phyloP scores from a whole-genome alignment of 2,329 filamentous ascomycete genomes.

The Fusarium sacchari region DNA sequence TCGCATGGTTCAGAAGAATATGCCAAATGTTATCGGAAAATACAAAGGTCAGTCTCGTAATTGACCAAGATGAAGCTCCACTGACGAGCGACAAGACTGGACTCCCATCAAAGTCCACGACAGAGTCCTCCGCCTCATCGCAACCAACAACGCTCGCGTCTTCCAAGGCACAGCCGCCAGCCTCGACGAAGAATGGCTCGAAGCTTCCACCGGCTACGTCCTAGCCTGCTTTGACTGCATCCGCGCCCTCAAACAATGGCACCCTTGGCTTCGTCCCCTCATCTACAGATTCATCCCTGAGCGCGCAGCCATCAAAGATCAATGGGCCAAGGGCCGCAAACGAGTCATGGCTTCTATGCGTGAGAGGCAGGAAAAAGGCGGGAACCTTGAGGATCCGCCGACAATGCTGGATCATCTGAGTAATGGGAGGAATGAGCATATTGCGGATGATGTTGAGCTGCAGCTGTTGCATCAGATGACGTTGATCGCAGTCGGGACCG shows the following conservation, averaged over 20 bases:
- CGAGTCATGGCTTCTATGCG: conserved; percentile 1
- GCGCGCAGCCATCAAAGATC: conserved; percentile 4
- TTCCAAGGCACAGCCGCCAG: conserved; percentile 19
- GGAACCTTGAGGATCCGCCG: not conserved
- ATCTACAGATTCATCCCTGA: conserved; percentile 18
- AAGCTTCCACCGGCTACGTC: conserved; percentile 1
- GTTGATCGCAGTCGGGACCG: conserved; percentile 23
- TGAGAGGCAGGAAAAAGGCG: not conserved
- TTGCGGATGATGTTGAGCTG: conserved; percentile 3
- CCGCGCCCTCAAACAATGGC: conserved; percentile 20
- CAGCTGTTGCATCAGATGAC: conserved; percentile 22
- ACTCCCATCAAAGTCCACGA: conserved; percentile 13
- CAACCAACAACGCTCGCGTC: conserved; percentile 17
- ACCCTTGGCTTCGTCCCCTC: conserved; percentile 6
- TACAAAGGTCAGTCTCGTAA: not conserved
- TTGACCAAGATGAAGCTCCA: fast-evolving
- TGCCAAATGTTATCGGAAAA: not conserved
- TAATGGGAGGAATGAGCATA: not conserved
- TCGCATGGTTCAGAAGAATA: conserved; percentile 3
- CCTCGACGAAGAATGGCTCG: conserved; percentile 15
- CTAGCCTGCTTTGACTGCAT: conserved; percentile 18
- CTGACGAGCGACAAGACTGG: not conserved
- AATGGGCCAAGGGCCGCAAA: conserved; percentile 15
- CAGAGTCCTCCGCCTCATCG: not conserved
- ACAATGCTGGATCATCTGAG: conserved; percentile 14